A percentile compares a stretch with the other conserved stretches of the same genome.
These are phyloP conservation scores for Picocystis sp. DNA, from an alignment of 163 green algal genomes.

Conservation along the genomic window DNA sequence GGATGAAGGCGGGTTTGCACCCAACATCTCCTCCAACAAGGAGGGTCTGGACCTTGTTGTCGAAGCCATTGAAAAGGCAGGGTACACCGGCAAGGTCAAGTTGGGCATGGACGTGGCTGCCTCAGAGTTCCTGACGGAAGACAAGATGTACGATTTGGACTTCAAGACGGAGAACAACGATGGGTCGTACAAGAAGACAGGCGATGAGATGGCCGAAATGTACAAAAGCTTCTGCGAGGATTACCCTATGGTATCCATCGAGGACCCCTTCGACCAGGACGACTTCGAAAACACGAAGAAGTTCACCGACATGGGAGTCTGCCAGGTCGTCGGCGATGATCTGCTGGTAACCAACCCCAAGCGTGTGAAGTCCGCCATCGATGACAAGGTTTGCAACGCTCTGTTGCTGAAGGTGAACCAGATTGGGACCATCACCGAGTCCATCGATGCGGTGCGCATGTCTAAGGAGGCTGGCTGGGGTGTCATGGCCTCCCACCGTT, in stretches of 20 bases:
- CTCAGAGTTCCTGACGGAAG: slow-evolving; percentile 76
- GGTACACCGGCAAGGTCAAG: slow-evolving; percentile 78
- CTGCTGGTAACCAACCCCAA: slow-evolving; percentile 94
- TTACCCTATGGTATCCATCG: slow-evolving; percentile 92
- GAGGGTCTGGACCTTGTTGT: slow-evolving; percentile 87
- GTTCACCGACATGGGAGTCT: slow-evolving; percentile 51
- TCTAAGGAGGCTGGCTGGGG: slow-evolving; percentile 90
- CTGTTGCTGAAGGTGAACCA: slow-evolving; percentile 94
- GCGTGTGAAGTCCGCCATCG: slow-evolving; percentile 80
- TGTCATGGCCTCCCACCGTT: slow-evolving; percentile 87
- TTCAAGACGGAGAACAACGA: slow-evolving; percentile 95
- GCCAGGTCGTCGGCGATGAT: slow-evolving; percentile 95
- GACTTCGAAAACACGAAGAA: slow-evolving; percentile 74
- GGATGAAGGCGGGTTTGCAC: slow-evolving; percentile 96
- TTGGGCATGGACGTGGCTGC: slow-evolving; percentile 98
- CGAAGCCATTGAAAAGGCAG: slow-evolving; percentile 80
- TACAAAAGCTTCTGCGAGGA: slow-evolving; percentile 71
- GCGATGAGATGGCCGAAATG: slow-evolving; percentile 71
- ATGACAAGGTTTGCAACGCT: slow-evolving; percentile 85
- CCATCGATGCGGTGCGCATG: slow-evolving; percentile 92
- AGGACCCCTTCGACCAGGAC: slow-evolving; percentile 99
- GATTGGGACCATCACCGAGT: slow-evolving; percentile 82
- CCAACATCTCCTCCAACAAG: slow-evolving; percentile 82
- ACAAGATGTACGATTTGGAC: slow-evolving; percentile 95
- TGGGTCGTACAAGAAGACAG: slow-evolving; percentile 66